phyloP scores from a whole-genome alignment of 208 protist species.

The Borovskyia barvae region DNA sequence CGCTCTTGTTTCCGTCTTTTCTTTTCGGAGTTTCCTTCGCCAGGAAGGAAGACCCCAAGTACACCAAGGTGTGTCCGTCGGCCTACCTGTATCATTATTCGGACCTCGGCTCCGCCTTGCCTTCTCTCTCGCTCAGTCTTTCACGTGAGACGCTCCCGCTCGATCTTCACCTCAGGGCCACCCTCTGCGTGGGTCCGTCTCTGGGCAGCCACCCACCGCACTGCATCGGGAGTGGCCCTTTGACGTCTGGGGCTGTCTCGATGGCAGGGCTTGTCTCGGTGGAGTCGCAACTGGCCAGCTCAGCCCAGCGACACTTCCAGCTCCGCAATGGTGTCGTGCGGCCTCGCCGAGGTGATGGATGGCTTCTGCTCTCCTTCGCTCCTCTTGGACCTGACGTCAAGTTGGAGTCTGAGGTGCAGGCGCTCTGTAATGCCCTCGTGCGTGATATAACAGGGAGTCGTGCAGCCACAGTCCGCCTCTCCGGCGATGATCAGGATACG shows the following conservation, averaged over 20 bases:
- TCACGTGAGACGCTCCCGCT: background rate
- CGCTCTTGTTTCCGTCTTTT: constrained; percentile 1
- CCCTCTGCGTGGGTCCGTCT: too few relatives aligned
- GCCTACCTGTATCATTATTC: background rate
- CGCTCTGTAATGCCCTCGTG: constrained; percentile 68
- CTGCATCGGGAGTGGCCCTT: too few relatives aligned
- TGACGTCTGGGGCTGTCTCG: too few relatives aligned
- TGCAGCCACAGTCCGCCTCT: constrained; percentile 47
- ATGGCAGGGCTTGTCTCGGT: constrained; percentile 60
- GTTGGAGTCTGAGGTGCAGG: constrained; percentile 70
- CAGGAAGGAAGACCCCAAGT: background rate
- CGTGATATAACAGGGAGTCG: constrained; percentile 67
- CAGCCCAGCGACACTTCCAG: constrained; percentile 85
- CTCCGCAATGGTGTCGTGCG: constrained; percentile 62
- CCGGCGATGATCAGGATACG: constrained; percentile 65
- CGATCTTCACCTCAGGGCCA: background rate
- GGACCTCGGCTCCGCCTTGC: too few relatives aligned
- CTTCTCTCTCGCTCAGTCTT: too few relatives aligned
- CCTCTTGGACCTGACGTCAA: constrained; percentile 36
- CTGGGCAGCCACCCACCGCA: too few relatives aligned
- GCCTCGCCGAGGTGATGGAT: constrained; percentile 73
- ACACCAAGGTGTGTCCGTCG: background rate
- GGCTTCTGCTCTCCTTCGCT: constrained; percentile 67
- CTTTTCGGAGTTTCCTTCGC: background rate
- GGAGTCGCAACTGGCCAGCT: constrained; percentile 78